Conservation (phyloP, 2,329 filamentous ascomycete species). For the Diaporthe sp. region DNA sequence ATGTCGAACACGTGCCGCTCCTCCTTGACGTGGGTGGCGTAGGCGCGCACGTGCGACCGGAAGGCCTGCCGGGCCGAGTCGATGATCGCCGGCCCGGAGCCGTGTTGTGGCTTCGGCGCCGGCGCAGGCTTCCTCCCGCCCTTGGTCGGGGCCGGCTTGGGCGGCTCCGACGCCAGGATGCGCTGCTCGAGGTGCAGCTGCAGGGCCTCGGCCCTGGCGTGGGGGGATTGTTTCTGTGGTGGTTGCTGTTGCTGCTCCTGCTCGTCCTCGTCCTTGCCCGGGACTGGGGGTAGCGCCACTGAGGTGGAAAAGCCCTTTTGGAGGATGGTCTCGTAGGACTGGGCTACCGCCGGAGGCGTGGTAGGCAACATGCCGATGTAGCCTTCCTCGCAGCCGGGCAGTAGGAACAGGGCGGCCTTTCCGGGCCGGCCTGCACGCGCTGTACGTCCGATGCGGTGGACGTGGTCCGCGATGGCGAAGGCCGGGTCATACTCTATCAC, state of each 20-base stretch:
- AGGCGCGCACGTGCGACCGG: conserved; percentile 93
- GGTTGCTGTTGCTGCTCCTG: conserved; percentile 58
- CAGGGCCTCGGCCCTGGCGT: conserved; percentile 65
- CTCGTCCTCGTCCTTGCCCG: conserved; percentile 71
- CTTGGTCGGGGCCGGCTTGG: conserved; percentile 40
- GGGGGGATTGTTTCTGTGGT: conserved; percentile 61
- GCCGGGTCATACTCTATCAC: conserved; percentile 97
- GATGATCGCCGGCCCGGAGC: conserved; percentile 70
- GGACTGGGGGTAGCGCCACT: conserved; percentile 70
- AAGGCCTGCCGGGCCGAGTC: conserved; percentile 88
- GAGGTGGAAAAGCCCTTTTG: conserved; percentile 75
- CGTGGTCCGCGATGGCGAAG: conserved; percentile 92
- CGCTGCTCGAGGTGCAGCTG: conserved; percentile 74
- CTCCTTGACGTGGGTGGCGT: conserved; percentile 90
- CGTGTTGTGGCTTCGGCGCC: conserved; percentile 12
- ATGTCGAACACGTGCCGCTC: conserved; percentile 94
- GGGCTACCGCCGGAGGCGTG: conserved; percentile 62
- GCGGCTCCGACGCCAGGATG: conserved; percentile 56
- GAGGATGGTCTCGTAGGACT: conserved; percentile 68
- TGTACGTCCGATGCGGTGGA: conserved; percentile 94
- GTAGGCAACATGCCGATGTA: conserved; percentile 82
- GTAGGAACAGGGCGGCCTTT: conserved; percentile 88
- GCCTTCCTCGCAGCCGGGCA: conserved; percentile 91
- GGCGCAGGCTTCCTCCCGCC: conserved; percentile 57
- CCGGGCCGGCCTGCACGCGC: conserved; percentile 92